Evolutionary conservation across 2,329 filamentous ascomycete genomes (phyloP).

Genomic region (Mollisia scopiformis): DNA sequence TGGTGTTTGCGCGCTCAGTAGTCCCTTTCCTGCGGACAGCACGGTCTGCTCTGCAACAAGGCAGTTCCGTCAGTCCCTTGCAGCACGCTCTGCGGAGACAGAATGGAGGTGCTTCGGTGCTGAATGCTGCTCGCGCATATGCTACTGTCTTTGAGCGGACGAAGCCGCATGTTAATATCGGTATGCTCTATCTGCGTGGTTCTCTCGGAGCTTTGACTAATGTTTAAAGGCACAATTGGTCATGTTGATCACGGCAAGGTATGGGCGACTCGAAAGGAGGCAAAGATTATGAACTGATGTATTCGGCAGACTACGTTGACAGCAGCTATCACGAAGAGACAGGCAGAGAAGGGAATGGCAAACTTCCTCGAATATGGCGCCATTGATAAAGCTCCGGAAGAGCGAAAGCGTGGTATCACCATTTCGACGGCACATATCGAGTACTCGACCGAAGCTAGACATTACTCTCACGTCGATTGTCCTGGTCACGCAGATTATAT

Average conservation of each 20-base stretch:
- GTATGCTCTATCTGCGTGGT: conserved; percentile 50
- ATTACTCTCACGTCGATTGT: conserved; percentile 99
- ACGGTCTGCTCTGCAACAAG: conserved; percentile 71
- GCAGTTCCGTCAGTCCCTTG: conserved; percentile 74
- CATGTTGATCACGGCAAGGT: conserved; percentile 99
- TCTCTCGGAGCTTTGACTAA: conserved; percentile 15
- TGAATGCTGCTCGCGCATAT: conserved; percentile 68
- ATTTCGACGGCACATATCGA: conserved; percentile 99
- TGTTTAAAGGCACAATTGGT: conserved; percentile 79
- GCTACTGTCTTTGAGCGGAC: conserved; percentile 75
- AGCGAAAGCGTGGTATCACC: conserved; percentile 99
- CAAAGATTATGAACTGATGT: conserved; percentile 25
- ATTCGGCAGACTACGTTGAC: conserved; percentile 86
- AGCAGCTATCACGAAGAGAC: conserved; percentile 97
- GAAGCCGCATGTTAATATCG: conserved; percentile 99
- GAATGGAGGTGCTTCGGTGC: conserved; percentile 63
- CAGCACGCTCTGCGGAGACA: conserved; percentile 68
- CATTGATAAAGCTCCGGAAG: conserved; percentile 98
- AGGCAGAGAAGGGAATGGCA: conserved; percentile 91
- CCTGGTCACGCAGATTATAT: conserved; percentile 99
- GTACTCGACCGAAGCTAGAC: conserved; percentile 89
- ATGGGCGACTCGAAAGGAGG: conserved; percentile 24
- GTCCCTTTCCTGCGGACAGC: conserved; percentile 82
- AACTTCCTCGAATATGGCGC: conserved; percentile 96
- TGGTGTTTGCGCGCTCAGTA: conserved; percentile 77